phyloP scores from a whole-genome alignment of 441 rosid species.

The Arabidopsis hybrid region DNA sequence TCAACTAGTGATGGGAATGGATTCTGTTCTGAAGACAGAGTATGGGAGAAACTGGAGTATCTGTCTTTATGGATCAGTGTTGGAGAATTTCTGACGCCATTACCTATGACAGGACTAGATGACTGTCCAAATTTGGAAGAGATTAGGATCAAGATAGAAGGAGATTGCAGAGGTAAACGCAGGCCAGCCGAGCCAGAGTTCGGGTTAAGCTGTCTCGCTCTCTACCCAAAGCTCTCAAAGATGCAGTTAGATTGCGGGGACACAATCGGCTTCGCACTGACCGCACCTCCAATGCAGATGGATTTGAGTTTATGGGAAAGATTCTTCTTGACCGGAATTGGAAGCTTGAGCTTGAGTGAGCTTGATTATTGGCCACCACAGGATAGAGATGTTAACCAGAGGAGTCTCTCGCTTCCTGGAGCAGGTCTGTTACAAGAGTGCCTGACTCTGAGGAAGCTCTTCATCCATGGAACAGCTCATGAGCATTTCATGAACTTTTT shows the following conservation, averaged over 20 bases:
- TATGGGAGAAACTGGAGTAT: conserved; percentile 73
- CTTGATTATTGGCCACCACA: conserved; percentile 96
- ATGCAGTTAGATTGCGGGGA: conserved; percentile 85
- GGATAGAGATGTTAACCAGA: conserved; percentile 86
- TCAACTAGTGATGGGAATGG: conserved; percentile 48
- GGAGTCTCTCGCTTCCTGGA: conserved; percentile 80
- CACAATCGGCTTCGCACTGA: conserved; percentile 71
- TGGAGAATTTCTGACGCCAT: conserved; percentile 69
- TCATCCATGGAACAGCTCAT: conserved; percentile 87
- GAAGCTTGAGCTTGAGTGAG: conserved; percentile 62
- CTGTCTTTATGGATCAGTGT: conserved; percentile 84
- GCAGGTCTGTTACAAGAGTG: conserved; percentile 74
- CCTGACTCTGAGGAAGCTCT: conserved; percentile 69
- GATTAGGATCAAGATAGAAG: conserved; percentile 76
- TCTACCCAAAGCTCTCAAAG: conserved; percentile 72
- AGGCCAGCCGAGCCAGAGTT: conserved; percentile 63
- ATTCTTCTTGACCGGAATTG: conserved; percentile 74
- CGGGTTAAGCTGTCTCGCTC: conserved; percentile 70
- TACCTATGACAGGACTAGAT: conserved; percentile 62
- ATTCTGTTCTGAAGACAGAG: conserved; percentile 48
- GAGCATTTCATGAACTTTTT: conserved; percentile 93
- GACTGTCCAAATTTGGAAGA: conserved; percentile 87
- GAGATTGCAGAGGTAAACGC: conserved; percentile 74
- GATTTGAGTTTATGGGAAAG: conserved; percentile 96
- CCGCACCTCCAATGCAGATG: conserved; percentile 88